Conservation (phyloP, 768 basidiomycete genomes). For the Russula ochroleuca region DNA sequence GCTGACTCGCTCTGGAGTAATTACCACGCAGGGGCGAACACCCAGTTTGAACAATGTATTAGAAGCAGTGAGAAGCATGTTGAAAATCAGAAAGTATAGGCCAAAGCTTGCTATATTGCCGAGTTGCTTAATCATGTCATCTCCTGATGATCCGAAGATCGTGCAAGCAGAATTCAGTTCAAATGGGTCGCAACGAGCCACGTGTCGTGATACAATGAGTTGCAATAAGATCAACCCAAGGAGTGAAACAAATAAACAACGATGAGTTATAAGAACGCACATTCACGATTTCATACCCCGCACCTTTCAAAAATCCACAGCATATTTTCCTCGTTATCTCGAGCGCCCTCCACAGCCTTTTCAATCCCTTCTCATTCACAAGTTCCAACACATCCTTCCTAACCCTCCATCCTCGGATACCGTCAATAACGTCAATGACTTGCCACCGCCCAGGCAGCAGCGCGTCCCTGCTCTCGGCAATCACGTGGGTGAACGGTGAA, state of each 20-base stretch:
- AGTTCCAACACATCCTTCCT: constrained; percentile 31
- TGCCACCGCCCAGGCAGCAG: constrained; percentile 39
- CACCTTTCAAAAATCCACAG: constrained; percentile 50
- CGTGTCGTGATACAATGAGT: background rate
- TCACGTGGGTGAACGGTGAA: constrained; percentile 55
- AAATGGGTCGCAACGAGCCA: background rate
- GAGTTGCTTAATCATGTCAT: too few relatives aligned
- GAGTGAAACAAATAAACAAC: background rate
- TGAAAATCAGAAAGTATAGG: background rate
- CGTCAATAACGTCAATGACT: constrained; percentile 41
- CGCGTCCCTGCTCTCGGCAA: constrained; percentile 44
- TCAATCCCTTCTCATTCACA: constrained; percentile 30
- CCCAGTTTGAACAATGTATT: background rate
- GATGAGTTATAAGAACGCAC: background rate
- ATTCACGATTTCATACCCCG: background rate
- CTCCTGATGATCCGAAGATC: background rate
- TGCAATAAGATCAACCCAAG: background rate
- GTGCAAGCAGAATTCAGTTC: background rate
- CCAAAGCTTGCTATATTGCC: too few relatives aligned
- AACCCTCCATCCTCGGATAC: constrained; percentile 43
- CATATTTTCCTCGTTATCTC: constrained; percentile 39
- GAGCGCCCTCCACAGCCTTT: constrained; percentile 31
- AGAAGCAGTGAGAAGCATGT: constrained; percentile 1
- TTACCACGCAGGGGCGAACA: constrained; percentile 8
- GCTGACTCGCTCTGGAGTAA: constrained; percentile 3